Percentiles rank a stretch among this genome's conserved stretches.
These are phyloP conservation scores for Chlorella ohadii DNA, from an alignment of 139 green algal species.

Conservation along the genomic window DNA sequence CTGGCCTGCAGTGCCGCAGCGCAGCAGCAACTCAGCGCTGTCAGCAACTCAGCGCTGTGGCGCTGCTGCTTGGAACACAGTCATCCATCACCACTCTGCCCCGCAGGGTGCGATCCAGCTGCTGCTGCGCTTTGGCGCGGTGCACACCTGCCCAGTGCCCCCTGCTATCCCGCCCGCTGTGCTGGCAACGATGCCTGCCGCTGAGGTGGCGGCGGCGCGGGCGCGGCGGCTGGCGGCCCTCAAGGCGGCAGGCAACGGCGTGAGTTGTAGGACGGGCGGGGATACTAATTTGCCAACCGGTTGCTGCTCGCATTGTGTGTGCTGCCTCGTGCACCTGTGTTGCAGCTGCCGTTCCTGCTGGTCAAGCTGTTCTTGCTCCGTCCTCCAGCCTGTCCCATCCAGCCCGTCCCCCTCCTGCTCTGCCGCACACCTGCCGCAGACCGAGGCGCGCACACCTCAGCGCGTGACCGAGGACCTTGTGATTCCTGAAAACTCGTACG, in stretches of 20 bases:
- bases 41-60: too few relatives aligned
- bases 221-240: constrained; percentile 29
- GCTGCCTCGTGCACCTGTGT: too few relatives aligned
- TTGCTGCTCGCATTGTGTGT: too few relatives aligned
- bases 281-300: too few relatives aligned
- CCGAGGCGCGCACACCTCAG: constrained; percentile 9
- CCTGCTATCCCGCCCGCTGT: constrained; percentile 33
- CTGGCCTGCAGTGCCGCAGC: neutral
- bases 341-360: neutral
- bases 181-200: constrained; percentile 3
- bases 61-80: too few relatives aligned
- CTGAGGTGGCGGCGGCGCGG: constrained; percentile 17
- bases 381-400: neutral
- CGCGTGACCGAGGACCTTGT: constrained; percentile 14
- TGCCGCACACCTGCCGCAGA: neutral
- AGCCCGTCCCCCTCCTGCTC: neutral
- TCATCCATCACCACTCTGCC: neutral
- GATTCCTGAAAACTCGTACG: constrained; percentile 56
- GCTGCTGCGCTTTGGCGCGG: constrained; percentile 78
- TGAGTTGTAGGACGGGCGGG: constrained; percentile 38
- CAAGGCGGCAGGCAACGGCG: constrained; percentile 15
- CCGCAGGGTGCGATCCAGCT: constrained; percentile 43
- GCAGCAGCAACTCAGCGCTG: neutral
- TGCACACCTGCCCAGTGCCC: constrained; percentile 71
- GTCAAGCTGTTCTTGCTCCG: neutral